Evolutionary conservation across 2,329 filamentous ascomycete species (phyloP).

Genomic region (Penicillium sp.): DNA sequence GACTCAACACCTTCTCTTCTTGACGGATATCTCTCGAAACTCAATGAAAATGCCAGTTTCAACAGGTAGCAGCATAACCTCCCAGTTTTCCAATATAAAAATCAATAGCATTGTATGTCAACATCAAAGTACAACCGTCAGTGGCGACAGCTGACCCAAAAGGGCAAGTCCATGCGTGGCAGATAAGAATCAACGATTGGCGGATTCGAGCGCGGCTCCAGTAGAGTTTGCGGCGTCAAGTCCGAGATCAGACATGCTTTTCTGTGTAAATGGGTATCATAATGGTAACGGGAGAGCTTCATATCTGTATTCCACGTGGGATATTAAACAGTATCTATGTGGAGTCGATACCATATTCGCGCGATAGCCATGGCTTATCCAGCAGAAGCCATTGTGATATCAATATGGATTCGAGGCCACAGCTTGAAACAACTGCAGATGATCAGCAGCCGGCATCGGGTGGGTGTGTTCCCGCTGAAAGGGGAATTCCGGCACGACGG

Average conservation of each 20-base stretch:
- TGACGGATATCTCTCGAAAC: background rate
- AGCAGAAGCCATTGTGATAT: background rate
- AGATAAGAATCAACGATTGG: constrained; percentile 16
- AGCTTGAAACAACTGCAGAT: background rate
- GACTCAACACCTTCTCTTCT: background rate
- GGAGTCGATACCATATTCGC: background rate
- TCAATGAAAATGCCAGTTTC: background rate
- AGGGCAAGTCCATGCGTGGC: constrained; percentile 17
- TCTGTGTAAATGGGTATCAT: background rate
- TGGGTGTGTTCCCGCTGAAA: background rate
- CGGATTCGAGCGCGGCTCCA: constrained; percentile 3
- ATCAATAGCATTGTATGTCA: background rate
- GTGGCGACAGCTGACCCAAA: constrained; percentile 14
- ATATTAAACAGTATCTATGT: background rate
- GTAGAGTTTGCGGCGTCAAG: background rate
- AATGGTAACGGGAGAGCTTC: background rate
- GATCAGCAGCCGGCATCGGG: background rate
- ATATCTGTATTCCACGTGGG: constrained; percentile 2
- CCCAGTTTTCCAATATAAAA: background rate
- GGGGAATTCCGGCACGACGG: constrained; percentile 8
- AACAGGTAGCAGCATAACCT: background rate
- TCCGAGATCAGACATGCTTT: background rate
- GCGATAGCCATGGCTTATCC: background rate
- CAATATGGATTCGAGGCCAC: background rate
- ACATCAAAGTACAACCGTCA: background rate